Conservation (phyloP, 2,329 filamentous ascomycete species). For the Nigrospora sphaerica region DNA sequence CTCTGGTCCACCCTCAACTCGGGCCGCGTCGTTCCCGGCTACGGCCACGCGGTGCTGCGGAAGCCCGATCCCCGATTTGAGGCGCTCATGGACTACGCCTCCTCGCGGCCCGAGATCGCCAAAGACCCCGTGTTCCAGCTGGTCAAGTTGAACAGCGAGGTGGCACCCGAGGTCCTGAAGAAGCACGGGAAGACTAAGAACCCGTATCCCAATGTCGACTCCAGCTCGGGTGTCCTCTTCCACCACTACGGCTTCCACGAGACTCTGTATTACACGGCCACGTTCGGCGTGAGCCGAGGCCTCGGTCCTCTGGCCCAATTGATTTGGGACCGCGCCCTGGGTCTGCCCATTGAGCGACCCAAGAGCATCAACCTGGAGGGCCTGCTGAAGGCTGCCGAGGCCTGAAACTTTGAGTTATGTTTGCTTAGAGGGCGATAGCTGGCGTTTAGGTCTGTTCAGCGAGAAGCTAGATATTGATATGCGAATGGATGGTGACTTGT, state of each 20-base stretch:
- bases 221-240: constrained; percentile 87
- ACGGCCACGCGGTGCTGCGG: constrained; percentile 90
- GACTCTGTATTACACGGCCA: constrained; percentile 86
- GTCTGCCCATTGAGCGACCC: constrained; percentile 90
- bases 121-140: constrained; percentile 87
- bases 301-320: constrained; percentile 89
- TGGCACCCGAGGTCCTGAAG: constrained; percentile 83
- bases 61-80: constrained; percentile 97
- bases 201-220: constrained; percentile 95
- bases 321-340: constrained; percentile 91
- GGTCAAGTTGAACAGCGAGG: constrained; percentile 85
- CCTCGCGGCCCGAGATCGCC: constrained; percentile 76
- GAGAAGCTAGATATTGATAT: no score
- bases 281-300: constrained; percentile 61
- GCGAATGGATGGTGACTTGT: no score
- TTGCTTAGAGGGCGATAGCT: not conserved
- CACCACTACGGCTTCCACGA: constrained; percentile 97
- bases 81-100: constrained; percentile 92
- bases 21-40: constrained; percentile 88
- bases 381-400: constrained; percentile 60
- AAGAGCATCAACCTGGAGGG: constrained; percentile 96
- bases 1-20: constrained; percentile 91
- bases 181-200: constrained; percentile 99
- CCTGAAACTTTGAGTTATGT: not conserved
- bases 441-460: not conserved